Evolutionary conservation across 2,329 filamentous ascomycete genomes (phyloP).

Genomic region (Madurella mycetomatis): DNA sequence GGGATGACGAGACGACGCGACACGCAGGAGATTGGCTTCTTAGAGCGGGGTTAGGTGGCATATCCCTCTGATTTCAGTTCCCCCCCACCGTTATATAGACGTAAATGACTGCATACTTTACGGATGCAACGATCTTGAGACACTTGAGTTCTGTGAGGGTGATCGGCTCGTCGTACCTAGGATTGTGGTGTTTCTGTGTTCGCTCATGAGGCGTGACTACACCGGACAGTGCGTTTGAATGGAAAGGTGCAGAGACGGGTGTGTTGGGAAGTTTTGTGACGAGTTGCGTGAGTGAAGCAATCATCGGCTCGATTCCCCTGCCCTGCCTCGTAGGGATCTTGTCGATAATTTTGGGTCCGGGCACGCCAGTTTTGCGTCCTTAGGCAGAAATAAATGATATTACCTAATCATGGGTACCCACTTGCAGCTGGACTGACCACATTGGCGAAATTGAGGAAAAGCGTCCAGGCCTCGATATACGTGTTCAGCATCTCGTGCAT

Average conservation of each 20-base stretch:
- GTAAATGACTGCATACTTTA: background rate
- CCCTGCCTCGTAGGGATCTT: too few species aligned
- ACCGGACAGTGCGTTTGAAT: too few species aligned
- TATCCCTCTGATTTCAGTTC: too few species aligned
- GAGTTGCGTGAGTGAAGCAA: too few species aligned
- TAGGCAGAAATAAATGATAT: conserved; percentile 8
- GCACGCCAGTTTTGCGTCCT: background rate
- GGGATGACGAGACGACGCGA: conserved; percentile 5
- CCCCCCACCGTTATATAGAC: background rate
- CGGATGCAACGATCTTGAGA: too few species aligned
- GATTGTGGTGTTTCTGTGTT: too few species aligned
- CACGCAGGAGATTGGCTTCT: conserved; percentile 3
- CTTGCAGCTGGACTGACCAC: conserved; percentile 24
- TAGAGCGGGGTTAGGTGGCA: conserved; percentile 2
- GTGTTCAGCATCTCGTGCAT: conserved; percentile 24
- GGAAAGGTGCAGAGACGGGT: too few species aligned
- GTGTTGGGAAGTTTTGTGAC: too few species aligned
- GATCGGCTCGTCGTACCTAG: too few species aligned
- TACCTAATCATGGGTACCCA: conserved; percentile 23
- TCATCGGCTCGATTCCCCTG: too few species aligned
- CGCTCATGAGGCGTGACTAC: too few species aligned
- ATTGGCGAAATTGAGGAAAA: conserved; percentile 27
- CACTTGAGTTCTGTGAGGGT: too few species aligned
- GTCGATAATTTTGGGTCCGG: background rate
- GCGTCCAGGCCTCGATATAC: conserved; percentile 22